Conservation (phyloP, 1,284 basidiomycete species). For the Trichosporon asahii region DNA sequence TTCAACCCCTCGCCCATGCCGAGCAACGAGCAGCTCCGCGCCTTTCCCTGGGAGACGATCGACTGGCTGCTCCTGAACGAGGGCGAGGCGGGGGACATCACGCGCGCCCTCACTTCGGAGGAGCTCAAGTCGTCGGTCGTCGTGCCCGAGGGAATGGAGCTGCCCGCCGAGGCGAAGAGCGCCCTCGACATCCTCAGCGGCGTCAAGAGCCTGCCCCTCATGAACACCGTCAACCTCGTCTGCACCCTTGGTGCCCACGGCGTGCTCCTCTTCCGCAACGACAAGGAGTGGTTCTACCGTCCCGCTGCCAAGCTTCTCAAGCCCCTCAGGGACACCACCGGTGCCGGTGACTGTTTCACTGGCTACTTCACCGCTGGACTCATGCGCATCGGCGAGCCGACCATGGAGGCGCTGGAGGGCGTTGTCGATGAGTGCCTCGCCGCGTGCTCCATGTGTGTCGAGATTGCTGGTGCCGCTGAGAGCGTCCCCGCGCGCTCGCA, state of each 20-base stretch:
- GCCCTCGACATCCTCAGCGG: constrained; percentile 13
- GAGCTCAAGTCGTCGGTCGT: background rate
- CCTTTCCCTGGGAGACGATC: constrained; percentile 54
- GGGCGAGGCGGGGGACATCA: constrained; percentile 50
- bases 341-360: constrained; percentile 52
- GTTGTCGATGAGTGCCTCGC: constrained; percentile 13
- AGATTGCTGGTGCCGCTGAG: constrained; percentile 13
- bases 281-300: constrained; percentile 21
- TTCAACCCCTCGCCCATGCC: constrained; percentile 60
- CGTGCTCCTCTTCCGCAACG: constrained; percentile 35
- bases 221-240: background rate
- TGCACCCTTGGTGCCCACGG: constrained; percentile 27
- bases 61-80: constrained; percentile 58
- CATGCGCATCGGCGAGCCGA: constrained; percentile 29
- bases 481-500: constrained; percentile 12
- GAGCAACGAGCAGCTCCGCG: constrained; percentile 42
- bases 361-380: constrained; percentile 51
- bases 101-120: constrained; percentile 6
- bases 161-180: background rate
- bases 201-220: constrained; percentile 3
- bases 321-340: constrained; percentile 48
- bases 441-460: constrained; percentile 18
- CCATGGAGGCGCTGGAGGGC: background rate
- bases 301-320: constrained; percentile 39
- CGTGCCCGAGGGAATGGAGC: background rate